Evolutionary conservation across 1,139 yeast species (phyloP).

Genomic region (Suhomyces choctaworum): DNA sequence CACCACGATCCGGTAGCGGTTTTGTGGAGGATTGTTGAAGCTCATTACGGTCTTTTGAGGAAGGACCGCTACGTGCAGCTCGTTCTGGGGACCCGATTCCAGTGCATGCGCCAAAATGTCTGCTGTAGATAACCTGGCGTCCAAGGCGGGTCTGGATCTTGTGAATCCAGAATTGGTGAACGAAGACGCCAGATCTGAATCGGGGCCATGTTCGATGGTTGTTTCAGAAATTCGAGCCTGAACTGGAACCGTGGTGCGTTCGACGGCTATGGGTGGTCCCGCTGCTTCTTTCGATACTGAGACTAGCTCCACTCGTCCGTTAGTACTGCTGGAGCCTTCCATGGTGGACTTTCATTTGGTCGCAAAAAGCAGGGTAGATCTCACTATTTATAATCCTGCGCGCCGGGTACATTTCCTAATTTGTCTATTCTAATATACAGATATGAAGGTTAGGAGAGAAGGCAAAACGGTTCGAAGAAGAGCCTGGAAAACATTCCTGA

Average conservation of each 20-base stretch:
- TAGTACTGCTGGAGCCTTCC: not conserved
- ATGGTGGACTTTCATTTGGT: too few species aligned
- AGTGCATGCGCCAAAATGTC: too few species aligned
- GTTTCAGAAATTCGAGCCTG: not conserved
- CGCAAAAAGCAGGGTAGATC: not conserved
- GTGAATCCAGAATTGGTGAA: too few species aligned
- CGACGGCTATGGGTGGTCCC: not conserved
- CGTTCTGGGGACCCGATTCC: too few species aligned
- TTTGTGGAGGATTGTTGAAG: conserved; percentile 42
- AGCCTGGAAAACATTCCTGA: too few species aligned
- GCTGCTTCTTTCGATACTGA: not conserved
- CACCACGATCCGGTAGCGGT: conserved; percentile 42
- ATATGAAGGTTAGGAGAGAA: not conserved
- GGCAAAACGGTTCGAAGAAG: too few species aligned
- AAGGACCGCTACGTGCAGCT: not conserved
- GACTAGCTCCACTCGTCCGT: not conserved
- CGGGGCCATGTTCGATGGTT: too few species aligned
- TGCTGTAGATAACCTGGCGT: too few species aligned
- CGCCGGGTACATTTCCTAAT: conserved; percentile 8
- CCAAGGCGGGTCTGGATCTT: too few species aligned
- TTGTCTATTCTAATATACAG: conserved; percentile 9
- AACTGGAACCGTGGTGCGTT: not conserved
- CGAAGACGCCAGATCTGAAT: too few species aligned
- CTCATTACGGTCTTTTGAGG: conserved; percentile 21
- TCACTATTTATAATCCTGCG: not conserved